phyloP scores from a whole-genome alignment of 1,139 yeast species.

The Suhomyces chickasaworum region DNA sequence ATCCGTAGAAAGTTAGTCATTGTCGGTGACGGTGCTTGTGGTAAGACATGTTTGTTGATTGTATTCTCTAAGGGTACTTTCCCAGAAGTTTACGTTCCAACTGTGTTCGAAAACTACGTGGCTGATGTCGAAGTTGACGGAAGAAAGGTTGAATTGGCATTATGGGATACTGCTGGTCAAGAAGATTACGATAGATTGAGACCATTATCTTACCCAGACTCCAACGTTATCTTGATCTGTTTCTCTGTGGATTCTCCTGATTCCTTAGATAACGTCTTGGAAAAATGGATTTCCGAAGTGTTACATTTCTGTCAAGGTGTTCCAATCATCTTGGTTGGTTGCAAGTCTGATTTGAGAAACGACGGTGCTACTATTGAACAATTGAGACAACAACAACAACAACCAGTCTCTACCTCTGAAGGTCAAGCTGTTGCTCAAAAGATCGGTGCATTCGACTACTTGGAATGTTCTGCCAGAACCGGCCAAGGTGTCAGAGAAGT shows the following conservation, averaged over 20 bases:
- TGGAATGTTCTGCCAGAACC: constrained; percentile 93
- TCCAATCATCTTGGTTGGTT: constrained; percentile 90
- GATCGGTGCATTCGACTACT: constrained; percentile 82
- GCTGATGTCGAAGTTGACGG: constrained; percentile 95
- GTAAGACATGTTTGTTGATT: constrained; percentile 79
- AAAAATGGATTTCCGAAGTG: constrained; percentile 94
- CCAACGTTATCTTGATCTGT: constrained; percentile 89
- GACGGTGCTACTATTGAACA: constrained; percentile 77
- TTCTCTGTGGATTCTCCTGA: constrained; percentile 92
- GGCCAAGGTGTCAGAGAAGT: constrained; percentile 92
- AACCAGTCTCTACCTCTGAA: constrained; percentile 75
- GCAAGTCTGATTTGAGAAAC: constrained; percentile 87
- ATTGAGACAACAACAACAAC: constrained; percentile 71
- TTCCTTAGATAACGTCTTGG: constrained; percentile 89
- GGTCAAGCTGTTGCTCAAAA: constrained; percentile 85
- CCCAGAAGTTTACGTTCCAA: constrained; percentile 95
- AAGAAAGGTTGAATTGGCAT: constrained; percentile 88
- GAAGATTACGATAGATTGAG: constrained; percentile 95
- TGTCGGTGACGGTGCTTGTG: constrained; percentile 89
- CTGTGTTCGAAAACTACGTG: constrained; percentile 92
- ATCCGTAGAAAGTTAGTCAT: constrained; percentile 79
- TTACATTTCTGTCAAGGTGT: constrained; percentile 94
- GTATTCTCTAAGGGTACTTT: constrained; percentile 93
- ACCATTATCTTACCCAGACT: constrained; percentile 91
- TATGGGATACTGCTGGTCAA: constrained; percentile 99